phyloP scores from a whole-genome alignment of 2,329 filamentous ascomycete species.

The Xylariaceae sp. region DNA sequence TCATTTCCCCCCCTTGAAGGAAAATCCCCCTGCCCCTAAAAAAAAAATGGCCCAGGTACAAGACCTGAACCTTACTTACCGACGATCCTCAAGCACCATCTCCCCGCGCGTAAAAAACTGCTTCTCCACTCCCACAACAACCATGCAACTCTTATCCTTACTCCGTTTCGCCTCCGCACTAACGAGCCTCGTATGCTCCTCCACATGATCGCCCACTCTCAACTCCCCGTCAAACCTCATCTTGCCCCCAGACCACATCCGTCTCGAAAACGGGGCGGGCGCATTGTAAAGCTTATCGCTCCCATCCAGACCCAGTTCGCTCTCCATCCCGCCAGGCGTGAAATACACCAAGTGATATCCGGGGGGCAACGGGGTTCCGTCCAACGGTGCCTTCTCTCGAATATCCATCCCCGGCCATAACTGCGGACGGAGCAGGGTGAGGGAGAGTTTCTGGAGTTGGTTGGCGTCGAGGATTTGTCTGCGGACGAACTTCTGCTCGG shows the following conservation, averaged over 20 bases:
- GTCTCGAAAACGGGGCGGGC: conserved; percentile 51
- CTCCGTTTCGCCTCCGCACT: conserved; percentile 51
- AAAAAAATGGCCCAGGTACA: not conserved
- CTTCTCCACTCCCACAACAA: conserved; percentile 60
- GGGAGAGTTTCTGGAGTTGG: conserved; percentile 55
- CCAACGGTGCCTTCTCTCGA: not conserved
- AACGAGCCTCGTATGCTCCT: conserved; percentile 51
- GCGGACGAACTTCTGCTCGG: not conserved
- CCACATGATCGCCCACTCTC: conserved; percentile 25
- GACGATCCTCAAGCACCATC: conserved; percentile 45
- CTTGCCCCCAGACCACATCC: conserved; percentile 63
- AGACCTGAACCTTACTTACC: conserved; percentile 41
- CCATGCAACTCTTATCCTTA: conserved; percentile 53
- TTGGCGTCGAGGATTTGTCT: conserved; percentile 51
- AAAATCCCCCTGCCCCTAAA: too few species aligned
- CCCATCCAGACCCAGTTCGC: conserved; percentile 52
- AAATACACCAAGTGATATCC: conserved; percentile 62
- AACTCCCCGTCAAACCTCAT: conserved; percentile 40
- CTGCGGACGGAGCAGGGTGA: conserved; percentile 49
- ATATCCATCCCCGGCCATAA: conserved; percentile 39
- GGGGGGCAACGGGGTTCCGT: conserved; percentile 41
- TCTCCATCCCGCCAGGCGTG: conserved; percentile 50
- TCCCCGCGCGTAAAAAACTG: conserved; percentile 48
- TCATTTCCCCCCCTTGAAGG: not conserved
- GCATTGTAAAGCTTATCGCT: conserved; percentile 57